phyloP scores from a whole-genome alignment of 768 basidiomycete species.

The Boletus subparvulus region DNA sequence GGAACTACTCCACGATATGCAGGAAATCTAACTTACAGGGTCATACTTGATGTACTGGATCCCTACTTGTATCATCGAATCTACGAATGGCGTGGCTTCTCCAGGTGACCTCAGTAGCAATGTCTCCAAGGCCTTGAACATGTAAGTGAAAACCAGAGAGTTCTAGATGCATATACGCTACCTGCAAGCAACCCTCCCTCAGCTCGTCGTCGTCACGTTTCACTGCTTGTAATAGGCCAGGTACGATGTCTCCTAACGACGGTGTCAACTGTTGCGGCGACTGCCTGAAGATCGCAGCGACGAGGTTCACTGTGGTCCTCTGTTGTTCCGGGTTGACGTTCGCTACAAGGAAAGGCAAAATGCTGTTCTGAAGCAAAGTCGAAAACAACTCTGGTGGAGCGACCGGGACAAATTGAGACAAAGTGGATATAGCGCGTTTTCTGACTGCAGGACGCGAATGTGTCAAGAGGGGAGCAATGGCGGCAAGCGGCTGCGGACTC shows the following conservation, averaged over 20 bases:
- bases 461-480: constrained; percentile 70
- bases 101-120: constrained; percentile 80
- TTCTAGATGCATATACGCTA: constrained; percentile 23
- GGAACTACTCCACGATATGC: not conserved
- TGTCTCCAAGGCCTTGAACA: constrained; percentile 69
- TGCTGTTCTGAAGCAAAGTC: constrained; percentile 54
- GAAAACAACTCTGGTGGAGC: constrained; percentile 63
- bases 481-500: constrained; percentile 58
- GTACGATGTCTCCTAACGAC: constrained; percentile 60
- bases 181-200: constrained; percentile 78
- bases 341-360: constrained; percentile 57
- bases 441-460: constrained; percentile 83
- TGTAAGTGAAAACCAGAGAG: constrained; percentile 3
- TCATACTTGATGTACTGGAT: constrained; percentile 87
- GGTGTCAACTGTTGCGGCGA: constrained; percentile 67
- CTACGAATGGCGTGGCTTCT: constrained; percentile 74
- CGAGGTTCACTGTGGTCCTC: constrained; percentile 73
- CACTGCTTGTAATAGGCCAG: constrained; percentile 66
- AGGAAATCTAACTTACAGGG: constrained; percentile 51
- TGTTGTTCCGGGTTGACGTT: constrained; percentile 64
- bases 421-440: constrained; percentile 86
- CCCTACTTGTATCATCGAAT: constrained; percentile 66
- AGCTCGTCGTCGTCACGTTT: constrained; percentile 81
- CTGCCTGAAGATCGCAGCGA: constrained; percentile 76
- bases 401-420: constrained; percentile 80